Base-by-base conservation (phyloP, 2,329 filamentous ascomycete genomes). In the Venturiaceae sp. region DNA sequence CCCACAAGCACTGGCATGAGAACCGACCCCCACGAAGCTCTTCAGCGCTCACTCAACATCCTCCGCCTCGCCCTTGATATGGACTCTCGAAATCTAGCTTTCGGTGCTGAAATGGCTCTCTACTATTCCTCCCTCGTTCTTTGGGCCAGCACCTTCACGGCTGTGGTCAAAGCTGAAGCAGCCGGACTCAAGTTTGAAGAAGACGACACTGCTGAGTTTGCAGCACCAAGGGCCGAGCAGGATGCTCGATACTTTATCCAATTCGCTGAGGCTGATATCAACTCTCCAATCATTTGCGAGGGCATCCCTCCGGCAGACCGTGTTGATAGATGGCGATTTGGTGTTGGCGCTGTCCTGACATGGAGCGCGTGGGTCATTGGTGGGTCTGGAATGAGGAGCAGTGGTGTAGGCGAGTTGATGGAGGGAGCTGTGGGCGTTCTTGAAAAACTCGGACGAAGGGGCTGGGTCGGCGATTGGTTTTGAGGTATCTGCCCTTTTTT, bases 41-140 rank as follows among this genome's bases (percentile, higher is more conserved):
- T 58, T 8, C 57, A 55, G 11, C 13, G 23, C 14, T 28, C 57
- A 3, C 36, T 58, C 19, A n/a, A 8, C 19, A 58, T 58, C 37
- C 26, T 54, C 6, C 21, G 36, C 16, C 46, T 54, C 19, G 44
- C 37, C 16, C 33, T 53, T 6, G 34, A 58, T 26, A 44, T 44
- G 23, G 37, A 41, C 16, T 9, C 47, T 21, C 21, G 28, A 9
- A 32, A 33, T 26, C 34, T 58, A 16, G 47, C 57, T 6, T 58
- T 58, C 21, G 71, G 70, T 14, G 62, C 64, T 34, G 67, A 72
- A 26, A 67, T 73, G 63, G 65, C 68, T 33, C 58, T 73, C 13
- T 72, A 69, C 60, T 68, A 67, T 26, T 69, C 71, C 21, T 63
- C 64, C 1, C 62, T 74, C 3, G 67, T 71, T 1, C 59, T 73